Evolutionary conservation across 179 eudicot species (phyloP).

Genomic region (Monotropa hypopitys): DNA sequence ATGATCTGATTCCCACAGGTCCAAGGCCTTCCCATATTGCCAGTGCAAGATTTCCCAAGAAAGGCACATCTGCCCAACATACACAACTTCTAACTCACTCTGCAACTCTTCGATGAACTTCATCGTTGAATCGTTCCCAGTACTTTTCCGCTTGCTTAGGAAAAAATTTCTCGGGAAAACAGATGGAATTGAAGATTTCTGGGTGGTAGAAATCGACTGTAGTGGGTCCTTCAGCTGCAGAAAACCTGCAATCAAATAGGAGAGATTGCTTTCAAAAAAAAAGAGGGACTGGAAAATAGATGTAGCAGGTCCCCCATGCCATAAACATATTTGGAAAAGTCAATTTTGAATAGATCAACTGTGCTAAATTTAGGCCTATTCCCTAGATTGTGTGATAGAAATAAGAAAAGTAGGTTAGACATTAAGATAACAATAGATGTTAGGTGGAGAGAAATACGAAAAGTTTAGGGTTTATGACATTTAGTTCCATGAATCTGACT

Average conservation of each 20-base stretch:
- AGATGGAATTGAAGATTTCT: slow-evolving; percentile 29
- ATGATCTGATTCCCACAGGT: slow-evolving; percentile 72
- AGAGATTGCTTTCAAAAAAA: background rate
- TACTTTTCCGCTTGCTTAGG: slow-evolving; percentile 32
- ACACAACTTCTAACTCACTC: slow-evolving; percentile 68
- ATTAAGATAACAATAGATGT: background rate
- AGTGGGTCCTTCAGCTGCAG: slow-evolving; percentile 76
- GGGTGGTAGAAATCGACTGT: slow-evolving; percentile 35
- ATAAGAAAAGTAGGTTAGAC: background rate
- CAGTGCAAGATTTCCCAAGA: slow-evolving; percentile 93
- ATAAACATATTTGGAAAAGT: background rate
- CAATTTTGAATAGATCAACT: background rate
- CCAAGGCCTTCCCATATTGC: slow-evolving; percentile 82
- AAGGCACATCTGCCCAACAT: slow-evolving; percentile 94
- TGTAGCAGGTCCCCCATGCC: background rate
- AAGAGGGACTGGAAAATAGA: background rate
- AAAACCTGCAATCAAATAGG: slow-evolving; percentile 38
- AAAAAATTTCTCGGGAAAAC: slow-evolving; percentile 35
- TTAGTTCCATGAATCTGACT: background rate
- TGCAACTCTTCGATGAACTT: slow-evolving; percentile 53
- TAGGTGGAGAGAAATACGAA: slow-evolving; percentile 9
- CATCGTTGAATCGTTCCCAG: slow-evolving; percentile 39
- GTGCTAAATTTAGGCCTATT: background rate
- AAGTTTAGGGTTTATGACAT: background rate
- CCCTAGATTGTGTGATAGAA: background rate